These are phyloP conservation scores for Colletotrichum sp. DNA, from an alignment of 2,329 filamentous ascomycete species.

Conservation along the genomic window DNA sequence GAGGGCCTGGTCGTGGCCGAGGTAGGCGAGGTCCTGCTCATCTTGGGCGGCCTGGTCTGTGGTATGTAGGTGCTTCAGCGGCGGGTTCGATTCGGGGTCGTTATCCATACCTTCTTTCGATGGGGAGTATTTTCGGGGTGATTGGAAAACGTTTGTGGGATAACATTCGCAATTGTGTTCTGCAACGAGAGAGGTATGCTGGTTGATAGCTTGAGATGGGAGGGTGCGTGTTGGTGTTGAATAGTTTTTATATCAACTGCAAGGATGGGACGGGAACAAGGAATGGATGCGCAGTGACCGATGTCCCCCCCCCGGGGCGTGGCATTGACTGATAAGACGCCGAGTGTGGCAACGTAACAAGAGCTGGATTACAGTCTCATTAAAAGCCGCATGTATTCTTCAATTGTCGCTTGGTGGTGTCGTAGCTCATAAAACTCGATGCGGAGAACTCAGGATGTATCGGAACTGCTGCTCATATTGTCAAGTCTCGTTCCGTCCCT, in stretches of 20 bases:
- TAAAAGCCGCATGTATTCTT: neutral
- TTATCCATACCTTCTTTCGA: neutral
- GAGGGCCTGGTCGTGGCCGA: slow-evolving; percentile 44
- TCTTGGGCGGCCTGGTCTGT: slow-evolving; percentile 25
- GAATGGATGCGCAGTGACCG: neutral
- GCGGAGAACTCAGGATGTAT: neutral
- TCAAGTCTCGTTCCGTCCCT: neutral
- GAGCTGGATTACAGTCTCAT: neutral
- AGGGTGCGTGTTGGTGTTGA: neutral
- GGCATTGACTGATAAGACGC: neutral
- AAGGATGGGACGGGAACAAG: neutral
- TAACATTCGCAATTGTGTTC: neutral
- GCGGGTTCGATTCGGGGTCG: neutral
- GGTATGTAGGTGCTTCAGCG: neutral
- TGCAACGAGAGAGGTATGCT: neutral
- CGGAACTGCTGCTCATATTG: neutral
- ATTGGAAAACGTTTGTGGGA: neutral
- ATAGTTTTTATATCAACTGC: neutral
- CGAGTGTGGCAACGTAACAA: neutral
- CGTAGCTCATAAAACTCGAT: neutral
- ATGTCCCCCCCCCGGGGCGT: neutral
- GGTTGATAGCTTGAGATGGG: neutral
- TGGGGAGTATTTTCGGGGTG: neutral
- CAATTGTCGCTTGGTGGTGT: neutral
- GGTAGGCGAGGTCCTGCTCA: slow-evolving; percentile 41